Evolutionary conservation across 495 filamentous ascomycete genomes (phyloP).

Genomic region (Penicillium atrosanguineum): DNA sequence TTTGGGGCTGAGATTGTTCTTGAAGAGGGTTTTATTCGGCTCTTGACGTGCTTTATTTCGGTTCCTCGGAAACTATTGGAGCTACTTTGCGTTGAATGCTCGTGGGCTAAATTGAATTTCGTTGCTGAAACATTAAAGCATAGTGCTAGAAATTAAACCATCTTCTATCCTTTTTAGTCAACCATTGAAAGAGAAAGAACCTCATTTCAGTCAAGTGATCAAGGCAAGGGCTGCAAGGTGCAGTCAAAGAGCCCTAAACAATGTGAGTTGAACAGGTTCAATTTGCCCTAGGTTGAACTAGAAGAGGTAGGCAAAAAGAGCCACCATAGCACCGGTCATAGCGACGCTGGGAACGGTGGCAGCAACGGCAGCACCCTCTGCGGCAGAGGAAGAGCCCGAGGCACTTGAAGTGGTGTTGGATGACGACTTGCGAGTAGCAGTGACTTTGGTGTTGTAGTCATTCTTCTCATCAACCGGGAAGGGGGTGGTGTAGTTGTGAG

Average conservation of each 20-base stretch:
- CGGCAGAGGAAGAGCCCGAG: not conserved
- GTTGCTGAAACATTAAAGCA: conserved; percentile 2
- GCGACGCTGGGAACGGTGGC: conserved; percentile 1
- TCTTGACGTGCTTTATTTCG: not conserved
- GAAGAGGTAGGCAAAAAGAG: conserved; percentile 9
- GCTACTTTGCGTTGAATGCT: not conserved
- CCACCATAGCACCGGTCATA: conserved; percentile 13
- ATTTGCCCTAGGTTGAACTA: not conserved
- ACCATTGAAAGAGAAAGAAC: not conserved
- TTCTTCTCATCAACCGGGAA: conserved; percentile 20
- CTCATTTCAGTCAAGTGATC: not conserved
- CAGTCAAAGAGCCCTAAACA: not conserved
- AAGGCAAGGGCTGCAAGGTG: not conserved
- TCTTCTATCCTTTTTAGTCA: not conserved
- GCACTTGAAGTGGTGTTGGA: conserved; percentile 3
- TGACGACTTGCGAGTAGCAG: conserved; percentile 24
- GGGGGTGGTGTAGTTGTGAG: conserved; percentile 43
- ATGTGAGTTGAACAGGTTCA: not conserved
- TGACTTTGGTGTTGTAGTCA: conserved; percentile 28
- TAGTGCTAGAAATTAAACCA: not conserved
- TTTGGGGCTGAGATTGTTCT: not conserved
- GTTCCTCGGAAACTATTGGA: not conserved
- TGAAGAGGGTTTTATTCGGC: not conserved
- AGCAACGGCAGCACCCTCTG: conserved; percentile 3
- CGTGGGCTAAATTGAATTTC: not conserved